A percentile compares a stretch with the other conserved stretches of the same genome.
phyloP scores from a whole-genome alignment of 2,329 filamentous ascomycete genomes.

The Neofusicoccum parvum region DNA sequence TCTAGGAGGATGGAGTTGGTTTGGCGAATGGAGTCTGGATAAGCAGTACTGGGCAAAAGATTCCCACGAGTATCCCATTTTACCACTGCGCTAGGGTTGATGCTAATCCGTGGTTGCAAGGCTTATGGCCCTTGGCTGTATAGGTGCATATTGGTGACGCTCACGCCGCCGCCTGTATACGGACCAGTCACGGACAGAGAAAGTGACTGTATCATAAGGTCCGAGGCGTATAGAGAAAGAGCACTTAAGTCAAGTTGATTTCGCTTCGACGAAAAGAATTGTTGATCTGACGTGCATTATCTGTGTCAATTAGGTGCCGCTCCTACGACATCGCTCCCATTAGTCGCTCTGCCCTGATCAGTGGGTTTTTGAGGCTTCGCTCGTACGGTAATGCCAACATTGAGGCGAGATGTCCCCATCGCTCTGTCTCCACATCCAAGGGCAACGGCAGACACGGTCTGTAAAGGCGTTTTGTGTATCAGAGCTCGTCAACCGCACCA shows the following conservation, averaged over 20 bases:
- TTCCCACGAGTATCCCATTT: slow-evolving; percentile 15
- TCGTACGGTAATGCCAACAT: no score
- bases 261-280: background rate
- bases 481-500: background rate
- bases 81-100: slow-evolving; percentile 1
- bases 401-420: background rate
- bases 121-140: slow-evolving; percentile 9
- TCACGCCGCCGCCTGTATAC: background rate
- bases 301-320: slow-evolving; percentile 5
- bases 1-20: background rate
- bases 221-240: background rate
- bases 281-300: slow-evolving; percentile 6
- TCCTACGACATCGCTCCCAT: background rate
- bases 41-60: background rate
- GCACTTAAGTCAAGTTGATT: background rate
- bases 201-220: background rate
- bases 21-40: slow-evolving; percentile 18
- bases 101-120: slow-evolving; percentile 20
- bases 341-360: background rate
- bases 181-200: slow-evolving; percentile 1
- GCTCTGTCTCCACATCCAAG: background rate
- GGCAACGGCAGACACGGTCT: background rate
- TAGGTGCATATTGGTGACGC: slow-evolving; percentile 1
- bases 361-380: background rate
- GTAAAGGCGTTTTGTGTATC: background rate